Base-by-base conservation (phyloP, 1,284 basidiomycete species). In the Melampsora americana region DNA sequence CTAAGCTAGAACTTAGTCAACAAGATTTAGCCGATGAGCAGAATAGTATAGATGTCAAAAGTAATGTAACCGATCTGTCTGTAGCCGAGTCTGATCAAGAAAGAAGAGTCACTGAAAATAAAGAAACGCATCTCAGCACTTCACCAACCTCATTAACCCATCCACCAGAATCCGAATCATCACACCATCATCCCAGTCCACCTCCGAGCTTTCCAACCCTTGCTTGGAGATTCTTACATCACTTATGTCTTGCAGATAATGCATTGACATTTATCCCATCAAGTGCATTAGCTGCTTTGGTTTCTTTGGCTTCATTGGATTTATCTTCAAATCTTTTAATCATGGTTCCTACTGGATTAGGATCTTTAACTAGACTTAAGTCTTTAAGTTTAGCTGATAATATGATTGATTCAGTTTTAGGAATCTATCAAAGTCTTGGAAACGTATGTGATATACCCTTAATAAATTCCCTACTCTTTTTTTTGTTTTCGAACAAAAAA, bases 321-420 rank as follows among this genome's bases (percentile, higher is more conserved):
- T 79, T 85, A 16, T 84, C 83, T 1, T 82, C 80, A 5, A 85
- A 85, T 77, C 79, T 85, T 14, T 81, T 85, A 75, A 83, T 83
- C 60, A 77, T 82, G 1, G 82, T 85, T 20, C 93, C 93, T 0
- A 84, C 90, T 2, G 89, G 90, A 16, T 86, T 98, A 23, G 87
- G 89, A 5, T 82, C 85, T 0, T 87, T 97, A 9, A 88, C 89
- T 80, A 90, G 89, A 78, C 90, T 98, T 65, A 84, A 88, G 61
- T 92, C 90, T 42, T 89, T 99, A 80, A 95, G 96, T 83, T 87
- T 99, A 23, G 87, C 91, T 20, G 90, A 94, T 83, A 98, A 99
- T 85, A 91, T 98, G 87, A 94, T 99, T 79, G 93, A 95, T 80
- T 95, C 94, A 6, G 90, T 97, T 20, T 87, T 95, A 3, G 92